These are phyloP conservation scores for Ustilago hordei DNA, from an alignment of 1,284 basidiomycete genomes.

Conservation along the genomic window DNA sequence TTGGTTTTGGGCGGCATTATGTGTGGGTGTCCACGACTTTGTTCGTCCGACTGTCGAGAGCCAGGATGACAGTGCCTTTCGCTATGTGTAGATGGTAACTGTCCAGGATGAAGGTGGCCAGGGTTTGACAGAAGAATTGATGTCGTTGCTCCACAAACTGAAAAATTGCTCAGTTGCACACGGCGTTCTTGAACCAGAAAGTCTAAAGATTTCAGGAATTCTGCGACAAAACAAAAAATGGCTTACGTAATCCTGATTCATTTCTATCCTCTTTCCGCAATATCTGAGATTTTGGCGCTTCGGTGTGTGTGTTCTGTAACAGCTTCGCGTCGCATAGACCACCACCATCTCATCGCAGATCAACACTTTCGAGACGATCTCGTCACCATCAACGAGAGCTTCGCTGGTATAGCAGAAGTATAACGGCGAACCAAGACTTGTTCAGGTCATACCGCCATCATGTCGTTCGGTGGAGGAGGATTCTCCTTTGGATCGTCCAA, in stretches of 20 bases:
- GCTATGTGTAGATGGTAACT: neutral
- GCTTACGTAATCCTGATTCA: conserved; percentile 44
- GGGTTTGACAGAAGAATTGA: conserved; percentile 6
- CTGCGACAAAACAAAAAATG: conserved; percentile 9
- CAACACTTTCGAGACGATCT: neutral
- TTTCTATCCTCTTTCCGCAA: neutral
- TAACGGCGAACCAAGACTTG: too few species aligned
- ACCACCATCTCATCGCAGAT: neutral
- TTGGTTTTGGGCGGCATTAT: conserved; percentile 34
- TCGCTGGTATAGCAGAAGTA: too few species aligned
- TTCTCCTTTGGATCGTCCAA: conserved; percentile 51
- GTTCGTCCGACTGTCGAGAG: neutral
- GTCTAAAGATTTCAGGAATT: conserved; percentile 11
- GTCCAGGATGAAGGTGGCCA: neutral
- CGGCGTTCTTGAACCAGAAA: conserved; percentile 7
- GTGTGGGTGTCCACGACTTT: neutral
- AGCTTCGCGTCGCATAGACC: conserved; percentile 37
- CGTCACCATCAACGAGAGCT: conserved; percentile 1
- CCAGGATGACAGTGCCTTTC: neutral
- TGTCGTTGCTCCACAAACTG: conserved; percentile 17
- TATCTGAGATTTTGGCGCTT: neutral
- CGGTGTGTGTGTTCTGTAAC: neutral
- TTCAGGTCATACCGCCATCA: conserved; percentile 11
- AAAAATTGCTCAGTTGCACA: conserved; percentile 12
- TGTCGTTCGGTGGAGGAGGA: conserved; percentile 54